phyloP scores from a whole-genome alignment of 768 basidiomycete species.

The Auricularia heimuer region DNA sequence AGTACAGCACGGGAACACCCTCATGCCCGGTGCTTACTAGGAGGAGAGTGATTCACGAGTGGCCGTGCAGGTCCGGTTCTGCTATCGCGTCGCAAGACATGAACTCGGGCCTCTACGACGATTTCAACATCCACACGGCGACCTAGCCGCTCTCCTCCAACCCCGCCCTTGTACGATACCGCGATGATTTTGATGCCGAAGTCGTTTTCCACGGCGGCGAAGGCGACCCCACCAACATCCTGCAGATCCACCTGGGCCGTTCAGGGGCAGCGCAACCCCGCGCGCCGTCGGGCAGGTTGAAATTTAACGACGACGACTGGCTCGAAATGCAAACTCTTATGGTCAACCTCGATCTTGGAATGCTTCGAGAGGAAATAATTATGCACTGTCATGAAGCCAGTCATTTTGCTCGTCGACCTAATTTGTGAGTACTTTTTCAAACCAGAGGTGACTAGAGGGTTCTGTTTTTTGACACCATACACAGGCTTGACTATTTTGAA shows the following conservation, averaged over 20 bases:
- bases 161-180: background rate
- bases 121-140: background rate
- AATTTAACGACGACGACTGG: constrained; percentile 10
- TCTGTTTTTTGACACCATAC: no score
- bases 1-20: no score
- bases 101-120: background rate
- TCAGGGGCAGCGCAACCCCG: background rate
- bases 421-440: no score
- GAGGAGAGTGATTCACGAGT: background rate
- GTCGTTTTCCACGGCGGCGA: background rate
- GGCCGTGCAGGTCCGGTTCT: background rate
- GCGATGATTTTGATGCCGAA: background rate
- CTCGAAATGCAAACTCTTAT: constrained; percentile 22
- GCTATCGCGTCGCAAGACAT: background rate
- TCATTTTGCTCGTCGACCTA: no score
- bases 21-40: background rate
- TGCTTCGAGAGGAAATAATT: constrained; percentile 15
- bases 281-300: background rate
- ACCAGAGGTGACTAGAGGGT: no score
- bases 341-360: constrained; percentile 11
- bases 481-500: no score
- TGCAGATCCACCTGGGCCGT: background rate
- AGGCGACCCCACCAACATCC: background rate
- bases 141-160: background rate
- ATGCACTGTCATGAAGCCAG: no score